A percentile compares a stretch with the other conserved stretches of the same genome.
These are phyloP conservation scores for Monosporascus sp. DNA, from an alignment of 2,329 filamentous ascomycete species.

Conservation along the genomic window DNA sequence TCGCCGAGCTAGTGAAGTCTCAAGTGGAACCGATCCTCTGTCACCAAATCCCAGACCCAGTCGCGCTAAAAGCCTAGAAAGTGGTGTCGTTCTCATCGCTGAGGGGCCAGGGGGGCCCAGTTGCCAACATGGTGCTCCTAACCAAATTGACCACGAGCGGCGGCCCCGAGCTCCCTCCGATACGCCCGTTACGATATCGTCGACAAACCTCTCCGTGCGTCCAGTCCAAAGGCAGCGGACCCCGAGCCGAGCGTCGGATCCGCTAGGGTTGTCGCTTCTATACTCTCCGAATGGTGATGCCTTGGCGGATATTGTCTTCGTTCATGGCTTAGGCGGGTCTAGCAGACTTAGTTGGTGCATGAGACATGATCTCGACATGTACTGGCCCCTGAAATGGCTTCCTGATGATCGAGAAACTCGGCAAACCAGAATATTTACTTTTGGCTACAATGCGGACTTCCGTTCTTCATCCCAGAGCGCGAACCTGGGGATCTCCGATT, in stretches of 20 bases:
- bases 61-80: background rate
- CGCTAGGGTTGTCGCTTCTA: background rate
- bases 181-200: background rate
- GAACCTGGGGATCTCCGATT: conserved; percentile 2
- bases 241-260: background rate
- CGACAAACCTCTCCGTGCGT: background rate
- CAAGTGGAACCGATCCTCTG: background rate
- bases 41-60: background rate
- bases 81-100: background rate
- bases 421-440: conserved; percentile 2
- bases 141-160: too few relatives aligned
- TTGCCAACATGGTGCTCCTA: background rate
- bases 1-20: background rate
- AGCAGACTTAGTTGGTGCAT: conserved; percentile 10
- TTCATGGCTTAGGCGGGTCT: conserved; percentile 6
- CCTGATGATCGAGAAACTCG: conserved; percentile 1
- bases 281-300: background rate
- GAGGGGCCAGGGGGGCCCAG: background rate
- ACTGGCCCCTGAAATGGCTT: conserved; percentile 7
- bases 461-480: background rate
- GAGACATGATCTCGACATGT: conserved; percentile 4
- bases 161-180: too few relatives aligned
- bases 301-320: conserved; percentile 5
- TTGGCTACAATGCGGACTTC: conserved; percentile 7
- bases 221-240: background rate